Conservation (phyloP, 2,329 filamentous ascomycete genomes). For the Colletotrichum neosansevieriae region DNA sequence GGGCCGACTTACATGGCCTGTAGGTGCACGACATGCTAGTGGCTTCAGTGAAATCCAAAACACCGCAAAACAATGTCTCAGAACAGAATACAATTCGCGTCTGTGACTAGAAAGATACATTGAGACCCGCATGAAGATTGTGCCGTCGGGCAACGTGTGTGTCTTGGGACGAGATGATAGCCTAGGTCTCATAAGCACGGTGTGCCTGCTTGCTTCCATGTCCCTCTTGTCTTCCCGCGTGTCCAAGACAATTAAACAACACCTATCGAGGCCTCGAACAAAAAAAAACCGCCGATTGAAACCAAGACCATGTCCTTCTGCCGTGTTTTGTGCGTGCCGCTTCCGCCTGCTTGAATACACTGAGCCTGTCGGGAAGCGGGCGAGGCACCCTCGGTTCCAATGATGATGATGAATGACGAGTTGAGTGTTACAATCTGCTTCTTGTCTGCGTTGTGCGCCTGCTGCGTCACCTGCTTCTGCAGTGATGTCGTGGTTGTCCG, state of each 20-base stretch:
- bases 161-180: too few relatives aligned
- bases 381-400: not conserved
- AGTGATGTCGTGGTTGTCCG: not conserved
- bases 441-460: too few relatives aligned
- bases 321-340: constrained; percentile 2
- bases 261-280: too few relatives aligned
- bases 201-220: too few relatives aligned
- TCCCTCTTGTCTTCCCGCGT: too few relatives aligned
- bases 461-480: not conserved
- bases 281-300: not conserved
- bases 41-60: too few relatives aligned
- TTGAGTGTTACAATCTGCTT: constrained; percentile 18
- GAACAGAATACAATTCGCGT: not conserved
- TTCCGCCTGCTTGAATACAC: constrained; percentile 15
- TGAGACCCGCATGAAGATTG: not conserved
- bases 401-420: constrained; percentile 12
- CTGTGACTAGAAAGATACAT: not conserved
- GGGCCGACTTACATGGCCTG: not conserved
- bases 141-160: not conserved
- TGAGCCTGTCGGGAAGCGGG: constrained; percentile 6
- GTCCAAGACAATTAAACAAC: too few relatives aligned
- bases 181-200: too few relatives aligned
- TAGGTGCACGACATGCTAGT: not conserved
- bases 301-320: constrained; percentile 8
- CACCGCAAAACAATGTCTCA: not conserved